Evolutionary conservation across 2,329 filamentous ascomycete species (phyloP).

Genomic region (Curvularia eragrostidis): DNA sequence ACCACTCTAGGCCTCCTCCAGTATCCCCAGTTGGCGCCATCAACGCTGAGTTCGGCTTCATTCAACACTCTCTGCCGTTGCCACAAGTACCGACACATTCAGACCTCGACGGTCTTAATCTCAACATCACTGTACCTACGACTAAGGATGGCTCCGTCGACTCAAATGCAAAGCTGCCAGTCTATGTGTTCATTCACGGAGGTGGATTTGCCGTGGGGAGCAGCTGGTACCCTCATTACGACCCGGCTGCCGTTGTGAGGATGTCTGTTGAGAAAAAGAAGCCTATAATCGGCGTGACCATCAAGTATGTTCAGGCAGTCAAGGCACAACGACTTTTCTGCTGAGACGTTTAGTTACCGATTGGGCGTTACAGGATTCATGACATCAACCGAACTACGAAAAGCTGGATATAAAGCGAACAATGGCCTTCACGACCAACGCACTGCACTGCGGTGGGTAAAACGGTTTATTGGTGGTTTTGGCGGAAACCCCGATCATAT

Average conservation of each 20-base stretch:
- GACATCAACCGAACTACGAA: slow-evolving; percentile 57
- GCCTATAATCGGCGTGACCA: slow-evolving; percentile 55
- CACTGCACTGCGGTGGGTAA: slow-evolving; percentile 49
- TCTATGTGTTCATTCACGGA: slow-evolving; percentile 62
- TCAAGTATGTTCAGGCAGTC: slow-evolving; percentile 50
- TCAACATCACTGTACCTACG: slow-evolving; percentile 59
- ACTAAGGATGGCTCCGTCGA: slow-evolving; percentile 28
- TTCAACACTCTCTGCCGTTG: slow-evolving; percentile 57
- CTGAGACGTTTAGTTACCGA: slow-evolving; percentile 36
- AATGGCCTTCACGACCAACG: slow-evolving; percentile 48
- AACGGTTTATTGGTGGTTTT: slow-evolving; percentile 47
- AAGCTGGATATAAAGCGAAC: slow-evolving; percentile 50
- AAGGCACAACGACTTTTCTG: neutral
- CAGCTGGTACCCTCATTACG: slow-evolving; percentile 62
- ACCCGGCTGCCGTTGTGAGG: slow-evolving; percentile 55
- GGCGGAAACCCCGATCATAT: slow-evolving; percentile 49
- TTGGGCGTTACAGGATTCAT: slow-evolving; percentile 46
- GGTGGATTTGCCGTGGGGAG: slow-evolving; percentile 60
- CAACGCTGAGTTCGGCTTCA: slow-evolving; percentile 56
- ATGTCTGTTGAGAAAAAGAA: slow-evolving; percentile 53
- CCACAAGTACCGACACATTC: slow-evolving; percentile 50
- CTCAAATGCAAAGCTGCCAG: slow-evolving; percentile 52
- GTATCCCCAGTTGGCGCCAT: slow-evolving; percentile 52
- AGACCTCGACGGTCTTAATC: slow-evolving; percentile 59
- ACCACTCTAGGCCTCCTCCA: slow-evolving; percentile 36